Percentiles rank a stretch among this genome's conserved stretches.
Conservation (phyloP, 495 filamentous ascomycete species). For the Aspergillus mulundensis region DNA sequence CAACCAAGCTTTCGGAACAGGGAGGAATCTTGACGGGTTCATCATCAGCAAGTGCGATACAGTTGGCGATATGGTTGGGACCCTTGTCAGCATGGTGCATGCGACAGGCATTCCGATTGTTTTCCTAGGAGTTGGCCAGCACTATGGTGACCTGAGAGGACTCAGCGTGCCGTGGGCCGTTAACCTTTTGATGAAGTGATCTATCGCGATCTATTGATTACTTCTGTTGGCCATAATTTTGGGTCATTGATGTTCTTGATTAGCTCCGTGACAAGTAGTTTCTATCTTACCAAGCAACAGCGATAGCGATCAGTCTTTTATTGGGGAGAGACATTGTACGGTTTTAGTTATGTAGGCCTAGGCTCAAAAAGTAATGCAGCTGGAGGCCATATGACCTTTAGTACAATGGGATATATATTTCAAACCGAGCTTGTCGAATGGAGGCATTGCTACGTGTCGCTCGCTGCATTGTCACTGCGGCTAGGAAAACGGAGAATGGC, state of each 20-base stretch:
- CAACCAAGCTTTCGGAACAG: constrained; percentile 83
- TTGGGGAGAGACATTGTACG: neutral
- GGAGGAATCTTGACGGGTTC: constrained; percentile 81
- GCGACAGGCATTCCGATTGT: constrained; percentile 93
- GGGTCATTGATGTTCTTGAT: neutral
- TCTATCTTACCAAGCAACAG: no score
- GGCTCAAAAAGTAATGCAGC: no score
- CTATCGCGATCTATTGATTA: neutral
- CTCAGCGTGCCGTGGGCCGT: constrained; percentile 92
- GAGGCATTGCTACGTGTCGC: neutral
- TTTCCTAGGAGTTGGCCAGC: constrained; percentile 92
- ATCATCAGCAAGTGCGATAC: constrained; percentile 99
- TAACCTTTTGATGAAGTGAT: constrained; percentile 65
- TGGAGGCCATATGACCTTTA: neutral
- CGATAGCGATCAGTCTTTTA: neutral
- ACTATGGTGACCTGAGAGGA: constrained; percentile 92
- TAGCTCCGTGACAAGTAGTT: neutral
- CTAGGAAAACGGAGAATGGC: neutral
- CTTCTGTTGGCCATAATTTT: neutral
- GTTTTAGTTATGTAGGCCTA: no score
- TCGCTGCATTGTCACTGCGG: neutral
- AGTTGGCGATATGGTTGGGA: constrained; percentile 97
- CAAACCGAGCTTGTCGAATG: neutral
- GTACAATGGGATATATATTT: neutral
- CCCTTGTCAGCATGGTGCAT: constrained; percentile 94